phyloP scores from a whole-genome alignment of 2,329 filamentous ascomycete genomes.

The Escovopsis sp. region DNA sequence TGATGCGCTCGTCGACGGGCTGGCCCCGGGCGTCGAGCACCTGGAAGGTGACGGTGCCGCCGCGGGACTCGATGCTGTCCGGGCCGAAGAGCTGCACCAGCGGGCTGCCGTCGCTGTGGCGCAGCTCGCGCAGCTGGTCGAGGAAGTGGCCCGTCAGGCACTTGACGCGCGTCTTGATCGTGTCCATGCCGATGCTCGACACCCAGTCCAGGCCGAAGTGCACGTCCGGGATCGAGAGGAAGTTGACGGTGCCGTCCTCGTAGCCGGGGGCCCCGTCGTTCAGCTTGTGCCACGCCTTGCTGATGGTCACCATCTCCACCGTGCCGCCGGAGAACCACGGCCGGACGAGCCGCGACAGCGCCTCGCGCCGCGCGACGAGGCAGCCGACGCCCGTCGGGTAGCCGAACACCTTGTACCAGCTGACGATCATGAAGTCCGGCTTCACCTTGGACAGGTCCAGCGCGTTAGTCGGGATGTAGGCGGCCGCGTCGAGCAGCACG shows the following conservation, averaged over 20 bases:
- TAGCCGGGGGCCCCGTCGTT: constrained; percentile 16
- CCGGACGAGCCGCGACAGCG: constrained; percentile 16
- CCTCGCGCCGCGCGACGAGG: constrained; percentile 18
- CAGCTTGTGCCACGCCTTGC: constrained; percentile 16
- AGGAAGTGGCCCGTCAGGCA: constrained; percentile 24
- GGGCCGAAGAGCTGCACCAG: constrained; percentile 23
- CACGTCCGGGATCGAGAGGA: constrained; percentile 23
- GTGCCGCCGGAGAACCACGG: constrained; percentile 27
- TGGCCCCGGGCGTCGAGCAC: constrained; percentile 18
- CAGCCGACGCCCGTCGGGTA: constrained; percentile 27
- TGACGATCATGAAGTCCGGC: constrained; percentile 23
- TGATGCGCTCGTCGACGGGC: constrained; percentile 21
- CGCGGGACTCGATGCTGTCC: constrained; percentile 12
- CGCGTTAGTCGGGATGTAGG: constrained; percentile 21
- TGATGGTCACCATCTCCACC: constrained; percentile 18
- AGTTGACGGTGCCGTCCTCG: constrained; percentile 27
- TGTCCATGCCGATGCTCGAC: constrained; percentile 11
- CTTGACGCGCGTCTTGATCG: constrained; percentile 16
- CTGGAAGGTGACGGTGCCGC: constrained; percentile 24
- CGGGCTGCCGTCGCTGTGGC: constrained; percentile 17
- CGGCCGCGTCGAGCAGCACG: constrained; percentile 25
- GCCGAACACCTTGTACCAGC: constrained; percentile 28
- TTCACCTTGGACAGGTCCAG: constrained; percentile 19
- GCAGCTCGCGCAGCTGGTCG: constrained; percentile 13
- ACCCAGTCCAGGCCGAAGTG: constrained; percentile 22